phyloP scores from a whole-genome alignment of 352 stramenopile species.

The Pythium vanterpoolii region DNA sequence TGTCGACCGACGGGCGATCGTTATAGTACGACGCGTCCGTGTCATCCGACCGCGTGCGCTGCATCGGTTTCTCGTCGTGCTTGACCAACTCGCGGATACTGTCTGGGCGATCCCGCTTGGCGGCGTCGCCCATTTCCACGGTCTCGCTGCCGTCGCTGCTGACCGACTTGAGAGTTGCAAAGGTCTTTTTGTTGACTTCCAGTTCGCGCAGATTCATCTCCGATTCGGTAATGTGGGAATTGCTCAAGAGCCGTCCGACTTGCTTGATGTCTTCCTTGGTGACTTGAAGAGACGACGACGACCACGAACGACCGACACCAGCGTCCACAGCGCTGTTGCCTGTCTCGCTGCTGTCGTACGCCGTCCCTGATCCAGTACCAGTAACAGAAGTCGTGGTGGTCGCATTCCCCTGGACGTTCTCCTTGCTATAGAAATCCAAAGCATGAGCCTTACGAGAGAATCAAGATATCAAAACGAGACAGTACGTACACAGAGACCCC shows the following conservation, averaged over 20 bases:
- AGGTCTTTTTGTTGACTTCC: constrained; percentile 74
- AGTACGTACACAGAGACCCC: constrained; percentile 17
- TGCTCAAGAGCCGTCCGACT: constrained; percentile 60
- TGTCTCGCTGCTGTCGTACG: constrained; percentile 21
- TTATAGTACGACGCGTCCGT: constrained; percentile 16
- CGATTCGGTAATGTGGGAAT: constrained; percentile 79
- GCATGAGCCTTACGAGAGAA: background rate
- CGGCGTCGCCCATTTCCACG: constrained; percentile 26
- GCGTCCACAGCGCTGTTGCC: constrained; percentile 32
- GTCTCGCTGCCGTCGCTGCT: constrained; percentile 32
- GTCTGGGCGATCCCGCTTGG: constrained; percentile 71
- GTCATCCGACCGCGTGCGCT: constrained; percentile 53
- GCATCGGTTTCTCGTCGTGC: constrained; percentile 59
- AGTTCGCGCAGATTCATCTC: constrained; percentile 74
- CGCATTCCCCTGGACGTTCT: constrained; percentile 32
- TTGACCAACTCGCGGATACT: constrained; percentile 57
- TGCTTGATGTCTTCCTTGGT: constrained; percentile 81
- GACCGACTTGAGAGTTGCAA: constrained; percentile 24
- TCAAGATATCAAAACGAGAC: background rate
- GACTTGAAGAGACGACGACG: constrained; percentile 69
- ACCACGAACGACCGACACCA: constrained; percentile 43
- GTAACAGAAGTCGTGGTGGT: too few relatives aligned
- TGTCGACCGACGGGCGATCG: constrained; percentile 29
- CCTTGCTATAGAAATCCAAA: constrained; percentile 29
- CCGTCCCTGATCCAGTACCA: too few relatives aligned